Base-by-base conservation (phyloP, 768 basidiomycete species). In the Lactarius evosmus region DNA sequence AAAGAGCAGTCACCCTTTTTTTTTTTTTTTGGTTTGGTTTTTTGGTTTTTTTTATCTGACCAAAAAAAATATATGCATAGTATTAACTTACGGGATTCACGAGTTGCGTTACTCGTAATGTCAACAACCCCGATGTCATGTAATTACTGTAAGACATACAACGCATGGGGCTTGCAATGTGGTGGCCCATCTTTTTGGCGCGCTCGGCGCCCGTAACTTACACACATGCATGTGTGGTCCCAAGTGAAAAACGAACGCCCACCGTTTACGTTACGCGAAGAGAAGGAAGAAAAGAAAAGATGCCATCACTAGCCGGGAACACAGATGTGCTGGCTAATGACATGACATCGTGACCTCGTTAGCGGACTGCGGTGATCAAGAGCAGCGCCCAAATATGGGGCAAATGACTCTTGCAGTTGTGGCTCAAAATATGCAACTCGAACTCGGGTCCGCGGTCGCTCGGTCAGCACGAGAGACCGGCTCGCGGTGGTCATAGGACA, bases 321-420 rank as follows among this genome's bases (percentile, higher is more conserved):
- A 5, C 22, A 25, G 11, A 11, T 22, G 11, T 25, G 44, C 44
- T 17, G 33, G 54, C 1, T 34, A 34, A n/a, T 34, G 30, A 11
- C 62, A n/a, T 34, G 30, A 11, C 62, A 58, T 62, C 40, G 56
- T 62, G 56, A 62, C 56, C 56, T 12, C 11, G 38, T 62, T 56
- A 62, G 56, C 62, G 30, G 62, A 62, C 60, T 41, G 11, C 44
- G 22, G 22, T 27, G 53, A 61, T 50, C 32, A 40, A 40, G 34
- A 56, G 38, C 62, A 52, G 49, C 32, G 32, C 36, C 32, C 44
- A 46, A 46, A 12, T 46, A 44, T 44, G 11, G 8, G 0, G 41
- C 19, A 22, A n/a, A n/a, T n/a, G n/a, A n/a, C n/a, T n/a, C n/a
- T n/a, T n/a, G n/a, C n/a, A n/a, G n/a, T n/a, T n/a, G 8, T 44